Evolutionary conservation across 495 filamentous ascomycete genomes (phyloP).

Genomic region (Xylaria flabelliformis): DNA sequence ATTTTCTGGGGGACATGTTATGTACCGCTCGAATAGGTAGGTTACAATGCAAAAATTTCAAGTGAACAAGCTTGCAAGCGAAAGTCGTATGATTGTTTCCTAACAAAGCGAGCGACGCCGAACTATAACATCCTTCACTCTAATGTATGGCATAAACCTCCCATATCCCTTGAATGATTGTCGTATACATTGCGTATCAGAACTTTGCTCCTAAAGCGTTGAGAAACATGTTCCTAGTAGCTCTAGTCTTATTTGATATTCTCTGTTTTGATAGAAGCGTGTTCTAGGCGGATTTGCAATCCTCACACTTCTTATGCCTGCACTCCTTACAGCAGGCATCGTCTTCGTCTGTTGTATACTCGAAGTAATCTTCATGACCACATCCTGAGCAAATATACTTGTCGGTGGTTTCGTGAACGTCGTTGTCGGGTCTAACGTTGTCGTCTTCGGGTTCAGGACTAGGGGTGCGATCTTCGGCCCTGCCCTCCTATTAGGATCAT

Average conservation of each 20-base stretch:
- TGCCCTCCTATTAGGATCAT: neutral
- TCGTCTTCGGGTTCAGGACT: neutral
- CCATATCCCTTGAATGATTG: slow-evolving; percentile 11
- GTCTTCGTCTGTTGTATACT: slow-evolving; percentile 6
- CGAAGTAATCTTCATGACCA: neutral
- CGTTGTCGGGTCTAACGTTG: neutral
- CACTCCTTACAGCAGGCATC: slow-evolving; percentile 11
- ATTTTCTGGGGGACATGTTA: neutral
- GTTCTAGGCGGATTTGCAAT: slow-evolving; percentile 10
- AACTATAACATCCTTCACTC: neutral
- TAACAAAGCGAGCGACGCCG: neutral
- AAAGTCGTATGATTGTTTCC: neutral
- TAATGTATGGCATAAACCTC: neutral
- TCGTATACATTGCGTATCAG: neutral
- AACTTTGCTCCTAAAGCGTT: neutral
- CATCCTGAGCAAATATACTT: slow-evolving; percentile 17
- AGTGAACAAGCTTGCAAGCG: slow-evolving; percentile 4
- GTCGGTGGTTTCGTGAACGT: neutral
- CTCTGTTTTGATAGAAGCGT: neutral
- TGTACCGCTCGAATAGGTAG: neutral
- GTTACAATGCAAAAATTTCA: neutral
- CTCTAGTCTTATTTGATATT: neutral
- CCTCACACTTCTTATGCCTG: slow-evolving; percentile 8
- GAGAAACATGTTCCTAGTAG: neutral
- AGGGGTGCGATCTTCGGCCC: neutral